Evolutionary conservation across 805 yeast species (phyloP), one percentile per base, ranked within the genome.

Genomic region (Danielia oregonensis): DNA sequence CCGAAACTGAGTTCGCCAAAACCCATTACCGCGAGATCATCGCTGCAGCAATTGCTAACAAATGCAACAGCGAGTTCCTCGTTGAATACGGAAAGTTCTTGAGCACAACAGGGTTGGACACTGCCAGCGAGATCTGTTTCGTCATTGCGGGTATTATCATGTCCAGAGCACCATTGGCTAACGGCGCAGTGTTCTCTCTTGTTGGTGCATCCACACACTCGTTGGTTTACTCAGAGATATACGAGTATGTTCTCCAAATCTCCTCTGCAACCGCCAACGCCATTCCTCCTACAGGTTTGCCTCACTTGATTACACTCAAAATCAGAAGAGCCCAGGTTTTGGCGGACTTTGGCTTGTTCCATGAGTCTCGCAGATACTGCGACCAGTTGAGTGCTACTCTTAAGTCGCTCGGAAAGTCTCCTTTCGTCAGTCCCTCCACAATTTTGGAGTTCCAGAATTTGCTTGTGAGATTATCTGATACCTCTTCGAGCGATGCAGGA

Each of bases 321-420:
- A 59, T 86, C 26, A 67, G 66, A 17, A 93, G 85, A 49, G 93
- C 93, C 0, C 70, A 72, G 30, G 61, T 70, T 16, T 64, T 88
- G 41, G 80, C 84, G 3, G 97, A 88, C 44, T 61, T 70, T 40
- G 93, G 91, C 2, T 53, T 62, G 23, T 52, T 68, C 11, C 41
- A 68, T 1, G 81, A 75, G 13, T 79, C 94, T 2, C 79, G 81
- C 29, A 79, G 67, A 46, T 81, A 82, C 42, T 55, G 75, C 31
- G 95, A 85, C 43, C 44, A 54, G 13, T 64, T 82, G 7, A 60
- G 61, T 32, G 34, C 43, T 13, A 37, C 44, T n/a, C 40, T 63
- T 24, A 63, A 64, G 39, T 29, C 52, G 5, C 41, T 50, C n/a
- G 63, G 61, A 2, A 63, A 51, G 32, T 53, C 65, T 5, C 59